Evolutionary conservation across 805 yeast species (phyloP).

Genomic region (Clavispora asparagi): DNA sequence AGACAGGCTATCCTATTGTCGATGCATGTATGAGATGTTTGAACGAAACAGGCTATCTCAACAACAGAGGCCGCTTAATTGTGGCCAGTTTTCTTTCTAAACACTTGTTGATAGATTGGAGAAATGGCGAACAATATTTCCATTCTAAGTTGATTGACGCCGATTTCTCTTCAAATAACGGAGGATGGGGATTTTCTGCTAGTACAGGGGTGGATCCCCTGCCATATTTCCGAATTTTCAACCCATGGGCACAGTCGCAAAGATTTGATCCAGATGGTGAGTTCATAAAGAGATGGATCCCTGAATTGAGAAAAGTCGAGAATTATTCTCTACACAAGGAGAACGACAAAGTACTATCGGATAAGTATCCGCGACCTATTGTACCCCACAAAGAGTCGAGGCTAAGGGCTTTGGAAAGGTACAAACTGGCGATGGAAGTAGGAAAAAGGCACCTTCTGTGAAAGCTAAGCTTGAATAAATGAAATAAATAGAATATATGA

Average conservation of each 20-base stretch:
- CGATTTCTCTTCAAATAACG: conserved; percentile 50
- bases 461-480: no score
- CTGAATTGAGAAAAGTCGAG: conserved; percentile 34
- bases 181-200: conserved; percentile 55
- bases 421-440: conserved; percentile 27
- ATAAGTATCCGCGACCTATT: conserved; percentile 39
- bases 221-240: conserved; percentile 53
- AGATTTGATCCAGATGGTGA: conserved; percentile 44
- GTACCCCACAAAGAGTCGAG: conserved; percentile 38
- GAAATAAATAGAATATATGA: no score
- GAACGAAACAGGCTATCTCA: conserved; percentile 47
- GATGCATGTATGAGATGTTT: conserved; percentile 57
- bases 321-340: conserved; percentile 26
- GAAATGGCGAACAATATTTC: conserved; percentile 50
- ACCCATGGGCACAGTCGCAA: conserved; percentile 46
- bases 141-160: conserved; percentile 45
- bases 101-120: conserved; percentile 49
- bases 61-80: conserved; percentile 51
- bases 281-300: conserved; percentile 47
- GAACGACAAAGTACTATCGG: conserved; percentile 10
- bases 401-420: conserved; percentile 39
- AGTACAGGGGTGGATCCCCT: conserved; percentile 52
- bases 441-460: conserved; percentile 8
- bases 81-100: conserved; percentile 48
- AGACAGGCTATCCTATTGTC: conserved; percentile 51